These are phyloP conservation scores for Pulveroboletus sp. DNA, from an alignment of 768 basidiomycete genomes.

Conservation along the genomic window DNA sequence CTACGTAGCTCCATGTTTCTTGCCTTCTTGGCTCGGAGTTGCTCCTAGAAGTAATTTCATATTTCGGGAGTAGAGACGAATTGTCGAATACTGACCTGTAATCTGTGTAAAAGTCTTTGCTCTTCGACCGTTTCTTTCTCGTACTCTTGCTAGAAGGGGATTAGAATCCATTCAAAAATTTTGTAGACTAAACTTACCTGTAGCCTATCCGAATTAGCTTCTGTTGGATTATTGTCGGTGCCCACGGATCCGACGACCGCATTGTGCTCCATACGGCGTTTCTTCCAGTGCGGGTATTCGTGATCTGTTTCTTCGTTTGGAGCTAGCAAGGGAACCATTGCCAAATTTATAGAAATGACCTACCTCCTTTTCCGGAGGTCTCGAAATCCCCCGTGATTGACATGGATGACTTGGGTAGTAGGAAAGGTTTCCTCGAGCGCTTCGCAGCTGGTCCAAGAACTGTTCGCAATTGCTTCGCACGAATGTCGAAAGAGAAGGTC, in stretches of 20 bases:
- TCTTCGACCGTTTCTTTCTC: constrained; percentile 13
- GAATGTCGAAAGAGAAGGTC: constrained; percentile 10
- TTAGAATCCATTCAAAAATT: neutral
- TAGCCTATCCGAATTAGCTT: neutral
- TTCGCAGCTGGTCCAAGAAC: neutral
- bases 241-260: neutral
- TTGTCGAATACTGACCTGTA: constrained; percentile 4
- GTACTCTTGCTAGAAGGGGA: constrained; percentile 6
- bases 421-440: neutral
- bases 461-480: neutral
- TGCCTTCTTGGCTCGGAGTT: constrained; percentile 2
- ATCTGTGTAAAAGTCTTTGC: constrained; percentile 7
- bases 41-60: constrained; percentile 1
- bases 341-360: neutral
- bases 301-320: neutral
- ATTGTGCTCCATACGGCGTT: neutral
- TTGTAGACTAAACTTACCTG: neutral
- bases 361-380: neutral
- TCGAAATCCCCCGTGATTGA: no score
- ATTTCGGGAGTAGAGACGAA: neutral
- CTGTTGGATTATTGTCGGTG: neutral
- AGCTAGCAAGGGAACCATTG: neutral
- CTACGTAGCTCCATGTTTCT: constrained; percentile 11
- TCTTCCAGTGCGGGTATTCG: neutral
- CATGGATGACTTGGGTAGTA: no score